Conservation (phyloP, 1,139 yeast genomes). For the Yamadazyma mexicana region DNA sequence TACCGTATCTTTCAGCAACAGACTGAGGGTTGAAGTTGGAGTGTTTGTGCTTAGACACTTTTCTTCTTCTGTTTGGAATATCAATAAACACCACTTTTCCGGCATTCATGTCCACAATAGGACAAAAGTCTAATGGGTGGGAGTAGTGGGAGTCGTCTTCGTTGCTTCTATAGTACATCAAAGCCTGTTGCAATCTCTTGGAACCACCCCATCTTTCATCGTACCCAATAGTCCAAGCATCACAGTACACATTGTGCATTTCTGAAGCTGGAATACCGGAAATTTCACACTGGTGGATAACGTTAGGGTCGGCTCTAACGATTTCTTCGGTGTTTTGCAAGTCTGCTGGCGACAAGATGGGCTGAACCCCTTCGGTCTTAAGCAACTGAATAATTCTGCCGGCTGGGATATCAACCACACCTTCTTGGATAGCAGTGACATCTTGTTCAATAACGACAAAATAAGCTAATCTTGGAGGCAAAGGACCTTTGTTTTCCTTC, state of each 20-base stretch:
- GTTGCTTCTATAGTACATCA: conserved; percentile 74
- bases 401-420: conserved; percentile 58
- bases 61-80: conserved; percentile 73
- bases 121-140: conserved; percentile 81
- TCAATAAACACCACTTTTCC: conserved; percentile 70
- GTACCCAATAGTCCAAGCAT: conserved; percentile 83
- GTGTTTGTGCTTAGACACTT: conserved; percentile 65
- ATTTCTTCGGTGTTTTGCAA: conserved; percentile 62
- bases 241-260: conserved; percentile 75
- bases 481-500: conserved; percentile 62
- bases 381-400: conserved; percentile 48
- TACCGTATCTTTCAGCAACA: conserved; percentile 58
- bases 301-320: conserved; percentile 66
- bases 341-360: conserved; percentile 72
- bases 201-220: conserved; percentile 83
- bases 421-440: conserved; percentile 65
- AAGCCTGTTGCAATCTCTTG: conserved; percentile 76
- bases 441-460: conserved; percentile 64
- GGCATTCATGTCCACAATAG: conserved; percentile 74
- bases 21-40: conserved; percentile 69
- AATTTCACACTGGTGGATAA: conserved; percentile 69
- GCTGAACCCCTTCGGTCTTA: conserved; percentile 62
- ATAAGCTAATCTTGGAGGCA: conserved; percentile 67
- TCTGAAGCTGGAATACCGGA: conserved; percentile 66
- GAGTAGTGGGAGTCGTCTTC: conserved; percentile 83